phyloP scores from a whole-genome alignment of 108 stramenopile genomes.

The Stephanodiscus triporus region DNA sequence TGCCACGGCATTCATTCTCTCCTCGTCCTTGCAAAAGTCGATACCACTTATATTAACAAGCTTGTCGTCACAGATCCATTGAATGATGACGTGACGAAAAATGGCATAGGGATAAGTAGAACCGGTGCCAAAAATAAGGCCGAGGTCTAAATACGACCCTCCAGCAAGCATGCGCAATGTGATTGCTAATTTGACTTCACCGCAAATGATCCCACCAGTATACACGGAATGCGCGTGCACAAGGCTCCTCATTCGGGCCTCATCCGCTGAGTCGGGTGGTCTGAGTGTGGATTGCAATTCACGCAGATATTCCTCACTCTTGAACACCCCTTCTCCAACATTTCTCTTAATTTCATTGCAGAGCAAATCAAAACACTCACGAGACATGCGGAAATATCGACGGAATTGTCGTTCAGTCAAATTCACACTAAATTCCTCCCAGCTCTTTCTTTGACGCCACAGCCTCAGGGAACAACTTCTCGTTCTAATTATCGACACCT shows the following conservation, averaged over 20 bases:
- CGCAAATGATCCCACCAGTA: constrained; percentile 23
- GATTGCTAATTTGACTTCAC: constrained; percentile 20
- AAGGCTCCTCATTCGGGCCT: background rate
- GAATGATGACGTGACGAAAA: constrained; percentile 11
- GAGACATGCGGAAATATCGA: constrained; percentile 24
- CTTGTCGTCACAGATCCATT: constrained; percentile 18
- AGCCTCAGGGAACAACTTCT: too few relatives aligned
- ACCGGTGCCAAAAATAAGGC: constrained; percentile 12
- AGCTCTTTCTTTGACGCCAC: background rate
- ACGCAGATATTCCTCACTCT: constrained; percentile 21
- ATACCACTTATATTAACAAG: constrained; percentile 29
- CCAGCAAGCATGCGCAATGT: constrained; percentile 22
- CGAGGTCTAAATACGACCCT: constrained; percentile 22
- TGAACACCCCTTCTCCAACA: constrained; percentile 19
- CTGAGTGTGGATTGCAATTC: background rate
- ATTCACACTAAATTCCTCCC: too few relatives aligned
- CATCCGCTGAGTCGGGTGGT: background rate
- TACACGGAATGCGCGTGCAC: constrained; percentile 4
- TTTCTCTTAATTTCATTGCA: constrained; percentile 18
- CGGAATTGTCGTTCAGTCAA: constrained; percentile 2
- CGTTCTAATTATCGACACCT: too few relatives aligned
- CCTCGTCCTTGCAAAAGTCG: constrained; percentile 23
- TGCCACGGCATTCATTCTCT: constrained; percentile 14
- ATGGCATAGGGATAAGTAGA: constrained; percentile 17
- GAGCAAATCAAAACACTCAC: constrained; percentile 18